Evolutionary conservation across 164 flowering plant genomes (phyloP), one percentile per base, ranked within the genome.

Genomic region (Euptelea pleiosperma): DNA sequence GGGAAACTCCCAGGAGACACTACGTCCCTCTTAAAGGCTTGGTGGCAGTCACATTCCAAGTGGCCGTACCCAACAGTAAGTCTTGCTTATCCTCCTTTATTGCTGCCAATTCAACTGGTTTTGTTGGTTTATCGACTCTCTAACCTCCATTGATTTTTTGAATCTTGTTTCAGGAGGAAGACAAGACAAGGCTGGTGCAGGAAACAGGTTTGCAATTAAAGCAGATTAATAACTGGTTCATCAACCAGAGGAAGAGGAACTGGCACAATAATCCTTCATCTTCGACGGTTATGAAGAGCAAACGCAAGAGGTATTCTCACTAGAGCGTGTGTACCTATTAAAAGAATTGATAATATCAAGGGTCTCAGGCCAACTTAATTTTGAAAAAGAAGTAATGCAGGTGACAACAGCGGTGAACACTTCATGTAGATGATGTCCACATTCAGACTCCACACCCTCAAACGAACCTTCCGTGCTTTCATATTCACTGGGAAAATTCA

Each of bases 31-130:
- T 55, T 89, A 35, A 89, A 89, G 66, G 79, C 82, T 43, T 89
- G 96, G 96, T 89, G 96, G 96, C 83, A 81, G 52, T 64, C 86
- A 7, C 96, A 89, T 74, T 78, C 93, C 44, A 84, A 86, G 71
- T 89, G 93, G 91, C 93, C 93, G 24, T 89, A 89, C 56, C 96
- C 96, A 51, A 89, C 92, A 0, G 96, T 89, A 70, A 73, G 84
- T 60, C 14, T 34, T 6, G 24, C 4, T 8, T 22, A 18, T 35
- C 14, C 60, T 47, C 18, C 28, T 4, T 2, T n/a, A n/a, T n/a
- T n/a, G n/a, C n/a, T n/a, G n/a, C n/a, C n/a, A n/a, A 26, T 3
- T n/a, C 22, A 52, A 25, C 24, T 39, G 14, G 25, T 2, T 42
- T 12, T 29, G n/a, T 14, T 44, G 19, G 44, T 15, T 46, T 26